These are phyloP conservation scores for Aspergillus pseudotamarii DNA, from an alignment of 2,329 filamentous ascomycete species.

Conservation along the genomic window DNA sequence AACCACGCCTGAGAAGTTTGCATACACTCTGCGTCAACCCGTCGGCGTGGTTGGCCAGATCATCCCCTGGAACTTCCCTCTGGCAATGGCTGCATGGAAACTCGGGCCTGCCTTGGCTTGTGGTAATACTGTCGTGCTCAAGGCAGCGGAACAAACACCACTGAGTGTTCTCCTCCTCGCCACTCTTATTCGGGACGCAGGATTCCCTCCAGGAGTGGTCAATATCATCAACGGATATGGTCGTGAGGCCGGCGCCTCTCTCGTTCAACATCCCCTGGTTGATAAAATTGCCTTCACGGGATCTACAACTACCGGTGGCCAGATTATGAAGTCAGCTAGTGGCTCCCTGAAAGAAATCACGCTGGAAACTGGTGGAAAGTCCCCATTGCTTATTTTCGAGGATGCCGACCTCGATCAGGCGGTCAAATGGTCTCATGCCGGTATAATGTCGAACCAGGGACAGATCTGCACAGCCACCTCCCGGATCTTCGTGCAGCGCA, in stretches of 20 bases:
- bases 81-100: constrained; percentile 77
- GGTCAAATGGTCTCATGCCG: constrained; percentile 49
- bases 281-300: constrained; percentile 82
- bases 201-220: constrained; percentile 76
- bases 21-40: constrained; percentile 76
- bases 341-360: constrained; percentile 65
- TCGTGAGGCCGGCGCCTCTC: constrained; percentile 66
- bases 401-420: constrained; percentile 64
- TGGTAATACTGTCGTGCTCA: constrained; percentile 61
- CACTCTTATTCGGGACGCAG: constrained; percentile 69
- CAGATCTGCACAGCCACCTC: constrained; percentile 64
- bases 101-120: constrained; percentile 54
- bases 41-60: constrained; percentile 77
- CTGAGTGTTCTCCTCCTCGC: constrained; percentile 64
- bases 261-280: constrained; percentile 68
- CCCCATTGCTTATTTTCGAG: constrained; percentile 59
- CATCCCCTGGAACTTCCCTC: constrained; percentile 80
- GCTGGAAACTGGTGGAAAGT: constrained; percentile 63
- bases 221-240: constrained; percentile 76
- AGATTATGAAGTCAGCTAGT: constrained; percentile 77
- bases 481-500: constrained; percentile 59
- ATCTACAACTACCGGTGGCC: constrained; percentile 69
- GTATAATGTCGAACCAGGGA: constrained; percentile 62
- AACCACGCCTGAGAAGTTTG: constrained; percentile 69
- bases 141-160: constrained; percentile 62